phyloP scores from a whole-genome alignment of 805 yeast genomes.

The Metschnikowia santaceciliae region DNA sequence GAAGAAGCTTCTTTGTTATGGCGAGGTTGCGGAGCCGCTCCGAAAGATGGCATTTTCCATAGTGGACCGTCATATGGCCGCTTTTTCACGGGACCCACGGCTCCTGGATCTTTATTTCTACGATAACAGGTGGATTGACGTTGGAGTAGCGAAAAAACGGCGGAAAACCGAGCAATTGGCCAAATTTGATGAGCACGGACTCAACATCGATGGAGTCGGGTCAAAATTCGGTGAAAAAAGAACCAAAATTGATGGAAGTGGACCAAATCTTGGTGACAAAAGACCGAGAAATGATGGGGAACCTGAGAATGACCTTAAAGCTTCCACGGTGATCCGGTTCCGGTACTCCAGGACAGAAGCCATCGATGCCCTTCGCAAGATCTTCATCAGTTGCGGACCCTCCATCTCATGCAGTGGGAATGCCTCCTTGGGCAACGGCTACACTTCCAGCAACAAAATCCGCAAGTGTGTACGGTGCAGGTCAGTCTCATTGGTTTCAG shows the following conservation, averaged over 20 bases:
- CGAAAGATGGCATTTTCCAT: slow-evolving; percentile 39
- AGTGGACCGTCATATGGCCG: slow-evolving; percentile 45
- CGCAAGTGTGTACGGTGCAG: slow-evolving; percentile 42
- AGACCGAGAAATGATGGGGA: too few relatives aligned
- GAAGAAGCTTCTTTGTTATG: slow-evolving; percentile 58
- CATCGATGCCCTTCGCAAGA: slow-evolving; percentile 38
- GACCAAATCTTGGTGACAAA: too few relatives aligned
- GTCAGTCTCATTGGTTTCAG: slow-evolving; percentile 38
- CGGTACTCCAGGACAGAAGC: slow-evolving; percentile 21
- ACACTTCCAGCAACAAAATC: slow-evolving; percentile 15
- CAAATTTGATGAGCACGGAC: too few relatives aligned
- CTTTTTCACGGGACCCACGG: slow-evolving; percentile 43
- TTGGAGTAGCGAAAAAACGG: slow-evolving; percentile 21
- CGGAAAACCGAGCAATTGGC: neutral
- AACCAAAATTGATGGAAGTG: too few relatives aligned
- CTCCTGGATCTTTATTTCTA: slow-evolving; percentile 57
- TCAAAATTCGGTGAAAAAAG: too few relatives aligned
- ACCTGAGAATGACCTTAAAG: too few relatives aligned
- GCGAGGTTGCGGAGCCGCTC: slow-evolving; percentile 49
- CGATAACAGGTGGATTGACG: slow-evolving; percentile 63
- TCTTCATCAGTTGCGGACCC: slow-evolving; percentile 22
- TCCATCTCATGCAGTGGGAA: slow-evolving; percentile 12
- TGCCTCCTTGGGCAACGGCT: slow-evolving; percentile 13
- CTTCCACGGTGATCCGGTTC: slow-evolving; percentile 15
- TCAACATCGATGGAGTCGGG: too few relatives aligned